These are phyloP conservation scores for Spongiforma sp. DNA, from an alignment of 1,284 basidiomycete species.

Conservation along the genomic window DNA sequence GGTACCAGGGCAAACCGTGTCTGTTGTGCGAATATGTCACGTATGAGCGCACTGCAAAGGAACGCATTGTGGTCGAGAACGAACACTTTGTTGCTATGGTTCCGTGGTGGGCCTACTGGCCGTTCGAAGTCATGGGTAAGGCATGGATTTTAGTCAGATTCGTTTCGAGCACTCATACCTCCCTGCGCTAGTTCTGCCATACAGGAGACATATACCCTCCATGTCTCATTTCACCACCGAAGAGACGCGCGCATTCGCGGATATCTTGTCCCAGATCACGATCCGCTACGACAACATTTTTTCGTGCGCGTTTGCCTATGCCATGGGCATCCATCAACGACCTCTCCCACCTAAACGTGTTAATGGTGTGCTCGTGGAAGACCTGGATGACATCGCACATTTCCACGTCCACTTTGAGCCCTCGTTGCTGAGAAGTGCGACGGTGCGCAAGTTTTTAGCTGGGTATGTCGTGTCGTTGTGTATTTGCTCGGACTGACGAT, in stretches of 20 bases:
- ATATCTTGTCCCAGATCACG: slow-evolving; percentile 68
- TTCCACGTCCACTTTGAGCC: slow-evolving; percentile 92
- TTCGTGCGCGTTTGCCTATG: slow-evolving; percentile 90
- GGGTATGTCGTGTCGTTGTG: slow-evolving; percentile 59
- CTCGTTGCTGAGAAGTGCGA: slow-evolving; percentile 84
- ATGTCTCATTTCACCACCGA: slow-evolving; percentile 62
- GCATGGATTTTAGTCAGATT: slow-evolving; percentile 18
- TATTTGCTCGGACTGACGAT: slow-evolving; percentile 3
- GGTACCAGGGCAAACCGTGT: slow-evolving; percentile 67
- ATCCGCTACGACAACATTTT: slow-evolving; percentile 88
- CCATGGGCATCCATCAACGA: slow-evolving; percentile 94
- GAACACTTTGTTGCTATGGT: slow-evolving; percentile 88
- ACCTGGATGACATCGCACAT: slow-evolving; percentile 72
- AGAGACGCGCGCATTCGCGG: slow-evolving; percentile 71
- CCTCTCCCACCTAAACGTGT: slow-evolving; percentile 55
- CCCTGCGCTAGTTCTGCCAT: slow-evolving; percentile 69
- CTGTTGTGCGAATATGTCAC: slow-evolving; percentile 88
- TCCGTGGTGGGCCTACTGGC: slow-evolving; percentile 98
- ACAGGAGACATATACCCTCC: slow-evolving; percentile 76
- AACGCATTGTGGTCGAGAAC: slow-evolving; percentile 78
- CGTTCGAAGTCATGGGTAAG: slow-evolving; percentile 84
- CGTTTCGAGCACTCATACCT: slow-evolving; percentile 11
- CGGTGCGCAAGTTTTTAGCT: slow-evolving; percentile 90
- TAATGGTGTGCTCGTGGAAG: slow-evolving; percentile 33
- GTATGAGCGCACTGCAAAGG: slow-evolving; percentile 64